Conservation (phyloP, 2,329 filamentous ascomycete genomes). For the Nannizzia gypsea region DNA sequence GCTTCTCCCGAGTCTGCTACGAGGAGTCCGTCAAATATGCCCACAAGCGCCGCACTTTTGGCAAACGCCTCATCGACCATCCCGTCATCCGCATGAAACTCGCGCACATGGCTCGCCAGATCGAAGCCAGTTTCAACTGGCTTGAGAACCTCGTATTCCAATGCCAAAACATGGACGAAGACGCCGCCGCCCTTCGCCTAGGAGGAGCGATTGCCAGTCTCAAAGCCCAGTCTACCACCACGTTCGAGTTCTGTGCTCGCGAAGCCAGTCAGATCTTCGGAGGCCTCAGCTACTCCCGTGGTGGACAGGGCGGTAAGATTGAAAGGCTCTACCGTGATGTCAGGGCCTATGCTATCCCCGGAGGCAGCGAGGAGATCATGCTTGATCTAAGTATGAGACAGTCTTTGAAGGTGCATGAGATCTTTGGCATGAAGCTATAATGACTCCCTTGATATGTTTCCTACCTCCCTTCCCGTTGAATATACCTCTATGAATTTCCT, state of each 20-base stretch:
- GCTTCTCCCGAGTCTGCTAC: slow-evolving; percentile 93
- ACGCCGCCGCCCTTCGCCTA: slow-evolving; percentile 88
- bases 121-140: slow-evolving; percentile 95
- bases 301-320: slow-evolving; percentile 89
- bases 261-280: slow-evolving; percentile 98
- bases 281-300: slow-evolving; percentile 79
- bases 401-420: slow-evolving; percentile 75
- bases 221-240: slow-evolving; percentile 87
- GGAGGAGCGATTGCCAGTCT: slow-evolving; percentile 86
- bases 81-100: slow-evolving; percentile 96
- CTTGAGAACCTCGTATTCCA: slow-evolving; percentile 92
- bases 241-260: slow-evolving; percentile 94
- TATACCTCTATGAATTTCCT: background rate
- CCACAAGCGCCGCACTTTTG: slow-evolving; percentile 92
- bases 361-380: slow-evolving; percentile 98
- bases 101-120: slow-evolving; percentile 94
- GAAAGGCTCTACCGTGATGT: slow-evolving; percentile 93
- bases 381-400: slow-evolving; percentile 89
- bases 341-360: slow-evolving; percentile 88
- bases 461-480: background rate
- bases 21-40: slow-evolving; percentile 95
- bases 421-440: slow-evolving; percentile 90
- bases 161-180: slow-evolving; percentile 83
- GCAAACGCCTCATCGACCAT: slow-evolving; percentile 92
- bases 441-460: background rate